Evolutionary conservation across 805 yeast species (phyloP), one percentile per base, ranked within the genome.

Genomic region (Yarrowia porcina): DNA sequence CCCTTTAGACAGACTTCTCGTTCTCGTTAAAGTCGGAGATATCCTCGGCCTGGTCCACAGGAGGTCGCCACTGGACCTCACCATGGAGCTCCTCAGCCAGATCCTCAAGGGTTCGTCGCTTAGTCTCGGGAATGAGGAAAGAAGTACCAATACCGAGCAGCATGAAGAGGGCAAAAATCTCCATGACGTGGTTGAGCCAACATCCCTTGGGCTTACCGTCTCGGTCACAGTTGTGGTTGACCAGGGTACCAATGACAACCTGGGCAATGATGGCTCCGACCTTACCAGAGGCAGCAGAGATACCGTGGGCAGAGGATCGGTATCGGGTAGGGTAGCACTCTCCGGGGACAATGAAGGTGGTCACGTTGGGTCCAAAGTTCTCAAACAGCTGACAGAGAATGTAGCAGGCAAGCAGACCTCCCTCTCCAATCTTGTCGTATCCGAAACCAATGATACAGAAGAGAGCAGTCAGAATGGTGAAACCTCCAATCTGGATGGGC

Each of bases 141-240:
- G 94, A 76, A 42, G 85, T 75, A 70, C 80, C 76, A 69, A 84
- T 69, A 80, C 97, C 97, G 57, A 86, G 68, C 77, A 90, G 80
- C 97, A 90, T 90, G 83, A 90, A 90, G 63, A 90, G 80, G 20
- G 97, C 96, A 74, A 88, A 90, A 74, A 90, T 90, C 79, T 90
- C 91, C 96, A 90, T 90, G 68, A 90, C 96, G 69, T 90, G 96
- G 45, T 90, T 90, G 75, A 90, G 82, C 87, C 83, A 90, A 85
- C 96, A 90, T 28, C 61, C 61, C 78, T 84, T 83, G 36, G 73
- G 73, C 65, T 82, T 74, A 64, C 80, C 80, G 57, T 78, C 76
- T 13, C 27, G 25, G 36, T 90, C 78, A 83, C 96, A 90, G 66
- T 83, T 82, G 76, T 88, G 93, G 81, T 88, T 80, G 64, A 86